These are phyloP conservation scores for Colletotrichum sp. DNA, from an alignment of 2,329 filamentous ascomycete genomes.

Conservation along the genomic window DNA sequence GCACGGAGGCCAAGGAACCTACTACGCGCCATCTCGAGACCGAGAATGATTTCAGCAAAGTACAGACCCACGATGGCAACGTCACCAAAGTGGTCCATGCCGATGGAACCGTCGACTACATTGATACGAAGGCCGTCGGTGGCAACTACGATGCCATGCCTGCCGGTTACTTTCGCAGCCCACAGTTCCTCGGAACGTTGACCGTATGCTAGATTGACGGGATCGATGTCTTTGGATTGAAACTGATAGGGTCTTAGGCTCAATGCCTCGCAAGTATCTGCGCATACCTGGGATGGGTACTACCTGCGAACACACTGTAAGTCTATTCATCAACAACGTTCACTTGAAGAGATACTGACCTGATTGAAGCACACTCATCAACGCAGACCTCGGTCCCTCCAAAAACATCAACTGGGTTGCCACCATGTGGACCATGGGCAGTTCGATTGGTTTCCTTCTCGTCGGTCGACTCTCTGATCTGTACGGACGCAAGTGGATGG, in stretches of 20 bases:
- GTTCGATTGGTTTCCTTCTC: constrained; percentile 37
- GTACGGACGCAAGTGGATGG: constrained; percentile 5
- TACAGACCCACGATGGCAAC: constrained; percentile 25
- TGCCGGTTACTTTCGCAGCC: constrained; percentile 42
- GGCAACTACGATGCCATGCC: constrained; percentile 45
- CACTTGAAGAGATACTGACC: background rate
- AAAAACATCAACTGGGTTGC: constrained; percentile 35
- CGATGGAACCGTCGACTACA: constrained; percentile 45
- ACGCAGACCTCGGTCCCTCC: constrained; percentile 35
- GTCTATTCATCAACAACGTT: background rate
- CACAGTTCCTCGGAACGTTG: constrained; percentile 45
- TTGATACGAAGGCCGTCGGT: constrained; percentile 46
- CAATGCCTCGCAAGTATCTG: constrained; percentile 36
- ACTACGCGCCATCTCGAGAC: constrained; percentile 29
- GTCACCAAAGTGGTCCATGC: constrained; percentile 37
- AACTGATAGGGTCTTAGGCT: constrained; percentile 23
- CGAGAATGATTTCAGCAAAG: constrained; percentile 31
- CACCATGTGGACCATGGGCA: constrained; percentile 41
- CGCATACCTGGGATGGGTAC: constrained; percentile 38
- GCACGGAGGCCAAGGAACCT: background rate
- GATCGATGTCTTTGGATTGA: background rate
- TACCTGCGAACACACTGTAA: constrained; percentile 38
- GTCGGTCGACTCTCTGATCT: constrained; percentile 12
- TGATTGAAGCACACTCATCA: constrained; percentile 29
- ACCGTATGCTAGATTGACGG: constrained; percentile 25